Evolutionary conservation across 441 rosid genomes (phyloP).

Genomic region (Pelargonium myrrhifolium): DNA sequence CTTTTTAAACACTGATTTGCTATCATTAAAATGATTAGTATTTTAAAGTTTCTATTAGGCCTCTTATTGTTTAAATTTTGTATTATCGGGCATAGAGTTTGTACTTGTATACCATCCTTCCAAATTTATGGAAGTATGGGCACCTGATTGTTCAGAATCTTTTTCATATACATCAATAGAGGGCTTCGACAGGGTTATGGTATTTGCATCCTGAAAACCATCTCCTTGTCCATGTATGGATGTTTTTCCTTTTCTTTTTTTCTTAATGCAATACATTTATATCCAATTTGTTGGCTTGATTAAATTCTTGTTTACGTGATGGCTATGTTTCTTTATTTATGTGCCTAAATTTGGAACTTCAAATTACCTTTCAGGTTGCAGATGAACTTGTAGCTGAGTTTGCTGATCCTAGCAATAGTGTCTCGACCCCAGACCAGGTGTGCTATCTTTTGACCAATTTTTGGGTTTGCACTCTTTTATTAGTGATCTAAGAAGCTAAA

Average conservation of each 20-base stretch:
- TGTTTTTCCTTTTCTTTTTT: background rate
- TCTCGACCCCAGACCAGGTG: constrained; percentile 89
- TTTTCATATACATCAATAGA: background rate
- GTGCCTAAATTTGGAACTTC: constrained; percentile 27
- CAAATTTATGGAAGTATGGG: background rate
- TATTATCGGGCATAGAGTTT: background rate
- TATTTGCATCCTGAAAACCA: background rate
- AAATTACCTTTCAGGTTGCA: constrained; percentile 68
- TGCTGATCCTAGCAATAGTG: constrained; percentile 69
- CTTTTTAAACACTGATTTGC: no score
- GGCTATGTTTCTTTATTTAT: background rate
- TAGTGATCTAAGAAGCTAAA: constrained; percentile 5
- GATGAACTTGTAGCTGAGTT: constrained; percentile 99
- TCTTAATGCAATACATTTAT: background rate
- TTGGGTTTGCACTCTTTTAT: constrained; percentile 10
- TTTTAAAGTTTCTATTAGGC: no score
- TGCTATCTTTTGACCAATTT: constrained; percentile 11
- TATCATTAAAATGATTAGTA: no score
- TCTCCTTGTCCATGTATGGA: background rate
- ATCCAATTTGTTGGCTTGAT: no score
- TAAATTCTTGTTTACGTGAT: background rate
- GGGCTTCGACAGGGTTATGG: background rate
- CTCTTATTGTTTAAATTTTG: no score
- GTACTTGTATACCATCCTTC: background rate
- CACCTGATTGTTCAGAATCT: background rate